A percentile compares a stretch with the other conserved stretches of the same genome.
Conservation (phyloP, 164 flowering plant genomes). For the Cinnamomum micranthum region DNA sequence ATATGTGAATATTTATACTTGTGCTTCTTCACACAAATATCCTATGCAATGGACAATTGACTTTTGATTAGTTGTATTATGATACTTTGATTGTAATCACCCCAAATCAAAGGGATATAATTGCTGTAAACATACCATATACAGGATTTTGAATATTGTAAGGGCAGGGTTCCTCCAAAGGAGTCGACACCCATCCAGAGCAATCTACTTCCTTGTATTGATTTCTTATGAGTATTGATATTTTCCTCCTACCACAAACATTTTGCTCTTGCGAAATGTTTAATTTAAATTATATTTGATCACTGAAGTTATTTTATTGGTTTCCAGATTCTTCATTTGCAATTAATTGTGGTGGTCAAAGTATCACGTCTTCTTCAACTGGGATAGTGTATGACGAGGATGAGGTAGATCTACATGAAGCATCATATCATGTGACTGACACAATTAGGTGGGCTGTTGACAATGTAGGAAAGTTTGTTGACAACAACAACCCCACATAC, state of each 20-base stretch:
- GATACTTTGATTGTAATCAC: too few species aligned
- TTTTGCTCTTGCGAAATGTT: neutral
- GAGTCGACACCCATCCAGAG: too few species aligned
- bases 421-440: slow-evolving; percentile 55
- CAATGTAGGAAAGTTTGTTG: slow-evolving; percentile 55
- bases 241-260: neutral
- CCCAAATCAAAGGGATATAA: too few species aligned
- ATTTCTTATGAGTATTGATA: too few species aligned
- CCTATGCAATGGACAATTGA: too few species aligned
- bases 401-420: slow-evolving; percentile 51
- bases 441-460: slow-evolving; percentile 73
- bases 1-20: neutral
- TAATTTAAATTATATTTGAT: neutral
- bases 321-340: slow-evolving; percentile 56
- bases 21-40: neutral
- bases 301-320: neutral
- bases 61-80: too few species aligned
- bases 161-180: too few species aligned
- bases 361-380: slow-evolving; percentile 36
- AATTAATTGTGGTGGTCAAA: slow-evolving; percentile 70
- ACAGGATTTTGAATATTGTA: too few species aligned
- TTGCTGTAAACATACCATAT: too few species aligned
- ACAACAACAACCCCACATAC: slow-evolving; percentile 30
- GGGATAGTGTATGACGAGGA: slow-evolving; percentile 47
- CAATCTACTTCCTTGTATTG: too few species aligned